A percentile compares a stretch with the other conserved stretches of the same genome.
phyloP scores from a whole-genome alignment of 73 alveolate species.

The Strombidium stylifer region DNA sequence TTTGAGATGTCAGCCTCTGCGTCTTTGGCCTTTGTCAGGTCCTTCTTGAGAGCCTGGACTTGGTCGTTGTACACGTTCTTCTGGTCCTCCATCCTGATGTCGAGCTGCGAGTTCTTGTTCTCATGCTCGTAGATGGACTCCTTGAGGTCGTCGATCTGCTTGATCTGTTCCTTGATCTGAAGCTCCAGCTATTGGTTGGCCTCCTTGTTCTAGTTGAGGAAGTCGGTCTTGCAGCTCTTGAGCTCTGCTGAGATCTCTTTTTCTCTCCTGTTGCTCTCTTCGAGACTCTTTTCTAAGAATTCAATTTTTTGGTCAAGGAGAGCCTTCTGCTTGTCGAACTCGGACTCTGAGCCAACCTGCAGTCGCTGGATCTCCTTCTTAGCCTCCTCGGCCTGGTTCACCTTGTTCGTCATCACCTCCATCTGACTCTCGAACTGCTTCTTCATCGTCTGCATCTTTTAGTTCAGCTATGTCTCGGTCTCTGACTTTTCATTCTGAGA shows the following conservation, averaged over 20 bases:
- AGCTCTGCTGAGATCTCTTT: slow-evolving; percentile 36
- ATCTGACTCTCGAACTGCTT: slow-evolving; percentile 21
- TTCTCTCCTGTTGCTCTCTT: slow-evolving; percentile 72
- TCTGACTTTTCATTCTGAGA: slow-evolving; percentile 27
- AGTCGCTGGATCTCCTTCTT: slow-evolving; percentile 45
- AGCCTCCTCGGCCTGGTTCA: slow-evolving; percentile 44
- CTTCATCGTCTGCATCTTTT: slow-evolving; percentile 26
- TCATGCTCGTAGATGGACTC: slow-evolving; percentile 29
- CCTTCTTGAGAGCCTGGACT: slow-evolving; percentile 10
- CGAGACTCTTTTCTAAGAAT: slow-evolving; percentile 65
- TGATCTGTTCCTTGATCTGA: slow-evolving; percentile 27
- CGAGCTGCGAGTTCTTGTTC: slow-evolving; percentile 12
- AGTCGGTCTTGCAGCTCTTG: slow-evolving; percentile 16
- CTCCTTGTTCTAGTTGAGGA: slow-evolving; percentile 7
- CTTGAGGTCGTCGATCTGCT: slow-evolving; percentile 14
- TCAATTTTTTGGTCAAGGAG: slow-evolving; percentile 59
- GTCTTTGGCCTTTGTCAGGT: background rate
- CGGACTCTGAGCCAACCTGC: slow-evolving; percentile 52
- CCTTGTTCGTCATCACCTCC: slow-evolving; percentile 45
- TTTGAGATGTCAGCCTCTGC: background rate
- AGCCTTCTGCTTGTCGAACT: slow-evolving; percentile 66
- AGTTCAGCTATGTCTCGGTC: slow-evolving; percentile 34
- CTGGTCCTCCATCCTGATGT: slow-evolving; percentile 56
- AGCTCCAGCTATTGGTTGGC: slow-evolving; percentile 9
- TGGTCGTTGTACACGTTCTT: slow-evolving; percentile 10